Evolutionary conservation across 306 rosid genomes (phyloP).

Genomic region (Cucumis hystrix): DNA sequence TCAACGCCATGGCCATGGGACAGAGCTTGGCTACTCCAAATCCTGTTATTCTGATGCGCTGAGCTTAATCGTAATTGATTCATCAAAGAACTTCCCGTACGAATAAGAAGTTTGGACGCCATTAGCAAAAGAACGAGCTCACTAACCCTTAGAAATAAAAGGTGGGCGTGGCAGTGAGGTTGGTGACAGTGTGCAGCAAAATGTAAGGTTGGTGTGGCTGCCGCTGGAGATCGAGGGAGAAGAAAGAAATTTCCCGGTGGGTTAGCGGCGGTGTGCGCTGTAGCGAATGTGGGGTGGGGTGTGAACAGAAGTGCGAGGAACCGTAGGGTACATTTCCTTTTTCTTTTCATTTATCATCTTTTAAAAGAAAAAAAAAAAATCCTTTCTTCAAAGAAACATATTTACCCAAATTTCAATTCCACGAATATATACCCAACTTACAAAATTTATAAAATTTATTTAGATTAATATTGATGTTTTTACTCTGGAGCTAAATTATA

Average conservation of each 20-base stretch:
- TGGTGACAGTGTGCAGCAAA: background rate
- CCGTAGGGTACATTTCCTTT: too few species aligned
- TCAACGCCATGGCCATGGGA: constrained; percentile 28
- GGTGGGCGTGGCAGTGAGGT: background rate
- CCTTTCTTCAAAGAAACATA: too few species aligned
- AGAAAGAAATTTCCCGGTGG: background rate
- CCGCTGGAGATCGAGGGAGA: background rate
- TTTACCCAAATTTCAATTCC: too few species aligned
- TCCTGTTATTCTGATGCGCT: constrained; percentile 17
- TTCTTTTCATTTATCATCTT: too few species aligned
- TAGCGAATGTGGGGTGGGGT: too few species aligned
- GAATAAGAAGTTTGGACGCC: constrained; percentile 66
- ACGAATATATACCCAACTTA: too few species aligned
- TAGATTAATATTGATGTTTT: too few species aligned
- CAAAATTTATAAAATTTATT: too few species aligned
- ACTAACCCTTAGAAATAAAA: constrained; percentile 22
- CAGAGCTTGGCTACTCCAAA: constrained; percentile 6
- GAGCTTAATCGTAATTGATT: constrained; percentile 35
- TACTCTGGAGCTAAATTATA: too few species aligned
- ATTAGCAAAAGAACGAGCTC: constrained; percentile 16
- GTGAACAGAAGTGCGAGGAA: too few species aligned
- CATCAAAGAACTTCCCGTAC: constrained; percentile 45
- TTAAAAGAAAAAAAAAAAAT: too few species aligned
- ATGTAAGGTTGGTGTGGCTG: background rate
- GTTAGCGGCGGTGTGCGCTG: background rate